These are phyloP conservation scores for Thermothelomyces thermophilus DNA, from an alignment of 2,329 filamentous ascomycete species.

Conservation along the genomic window DNA sequence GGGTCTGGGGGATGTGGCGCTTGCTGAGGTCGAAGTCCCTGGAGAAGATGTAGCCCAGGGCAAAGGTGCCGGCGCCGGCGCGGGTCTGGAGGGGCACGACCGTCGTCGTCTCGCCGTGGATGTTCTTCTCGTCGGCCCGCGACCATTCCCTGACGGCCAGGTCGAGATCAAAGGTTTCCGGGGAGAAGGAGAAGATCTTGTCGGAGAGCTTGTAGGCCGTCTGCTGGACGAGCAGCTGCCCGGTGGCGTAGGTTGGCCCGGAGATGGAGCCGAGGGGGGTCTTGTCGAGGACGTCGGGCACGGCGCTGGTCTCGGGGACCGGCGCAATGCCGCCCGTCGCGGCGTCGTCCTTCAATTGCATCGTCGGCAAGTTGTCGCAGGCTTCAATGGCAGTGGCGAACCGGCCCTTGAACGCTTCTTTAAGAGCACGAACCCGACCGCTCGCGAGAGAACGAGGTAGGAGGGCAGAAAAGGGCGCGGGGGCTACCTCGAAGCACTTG, in stretches of 20 bases:
- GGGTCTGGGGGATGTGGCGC: constrained; percentile 83
- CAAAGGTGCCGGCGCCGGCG: constrained; percentile 81
- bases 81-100: constrained; percentile 80
- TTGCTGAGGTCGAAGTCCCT: constrained; percentile 91
- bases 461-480: constrained; percentile 16
- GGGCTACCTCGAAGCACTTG: constrained; percentile 19
- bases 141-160: constrained; percentile 75
- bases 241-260: constrained; percentile 87
- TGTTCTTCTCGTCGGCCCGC: constrained; percentile 63
- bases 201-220: constrained; percentile 92
- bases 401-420: constrained; percentile 19
- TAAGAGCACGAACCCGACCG: constrained; percentile 16
- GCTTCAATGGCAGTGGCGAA: constrained; percentile 9
- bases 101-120: constrained; percentile 70
- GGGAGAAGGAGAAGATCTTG: constrained; percentile 96
- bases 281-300: constrained; percentile 14
- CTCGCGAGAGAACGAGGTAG: constrained; percentile 20
- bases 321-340: constrained; percentile 31
- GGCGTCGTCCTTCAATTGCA: constrained; percentile 34
- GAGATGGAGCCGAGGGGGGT: constrained; percentile 54
- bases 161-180: constrained; percentile 88
- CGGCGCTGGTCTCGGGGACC: constrained; percentile 27
- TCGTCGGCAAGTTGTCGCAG: constrained; percentile 12
- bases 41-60: constrained; percentile 95
- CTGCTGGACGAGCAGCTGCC: constrained; percentile 91